Base-by-base conservation (phyloP, 2,329 filamentous ascomycete genomes). In the Pseudogymnoascus sp. region DNA sequence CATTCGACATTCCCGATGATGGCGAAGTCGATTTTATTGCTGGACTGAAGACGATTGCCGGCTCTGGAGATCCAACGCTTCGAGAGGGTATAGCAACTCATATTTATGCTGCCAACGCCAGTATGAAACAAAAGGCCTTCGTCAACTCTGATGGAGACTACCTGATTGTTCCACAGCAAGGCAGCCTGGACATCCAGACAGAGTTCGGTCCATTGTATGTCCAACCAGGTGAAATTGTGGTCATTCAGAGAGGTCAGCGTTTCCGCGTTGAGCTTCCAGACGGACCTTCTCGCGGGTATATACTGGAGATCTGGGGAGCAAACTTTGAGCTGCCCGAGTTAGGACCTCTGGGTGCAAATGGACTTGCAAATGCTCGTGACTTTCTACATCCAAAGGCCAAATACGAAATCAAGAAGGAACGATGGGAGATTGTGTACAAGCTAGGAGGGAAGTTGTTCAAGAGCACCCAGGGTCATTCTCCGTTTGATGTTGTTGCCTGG, bases 401-500 rank as follows among this genome's bases (percentile, higher is more conserved):
- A 1, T 80, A 80, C 63, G 78, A 81, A 59, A 71, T 76, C 41
- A 78, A 79, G 16, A 60, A 79, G 75, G 37, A 66, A 67, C 1
- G 73, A 49, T 78, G 79, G 75, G 81, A 78, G n/a, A 75, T 90
- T 52, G 81, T 80, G 28, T 79, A 79, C 75, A 89, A 89, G 73
- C 85, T 88, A 69, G 84, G 84, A 71, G 86, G 88, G 68, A 78
- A 78, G 35, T 81, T 90, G 61, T 89, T 87, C 76, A 75, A 77
- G 43, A 84, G 86, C 12, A 77, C 73, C 49, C 88, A 91, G 74
- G 71, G 80, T n/a, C 89, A 91, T 73, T 87, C 84, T 0, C 88
- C 89, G 0, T 92, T 90, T 69, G 88, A 92, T 69, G 83, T 92
- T 0, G 88, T 91, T 1, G 88, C 86, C 3, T 92, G 88, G 88